Base-by-base conservation (phyloP, 441 rosid species). In the Adansonia madagascariensis region DNA sequence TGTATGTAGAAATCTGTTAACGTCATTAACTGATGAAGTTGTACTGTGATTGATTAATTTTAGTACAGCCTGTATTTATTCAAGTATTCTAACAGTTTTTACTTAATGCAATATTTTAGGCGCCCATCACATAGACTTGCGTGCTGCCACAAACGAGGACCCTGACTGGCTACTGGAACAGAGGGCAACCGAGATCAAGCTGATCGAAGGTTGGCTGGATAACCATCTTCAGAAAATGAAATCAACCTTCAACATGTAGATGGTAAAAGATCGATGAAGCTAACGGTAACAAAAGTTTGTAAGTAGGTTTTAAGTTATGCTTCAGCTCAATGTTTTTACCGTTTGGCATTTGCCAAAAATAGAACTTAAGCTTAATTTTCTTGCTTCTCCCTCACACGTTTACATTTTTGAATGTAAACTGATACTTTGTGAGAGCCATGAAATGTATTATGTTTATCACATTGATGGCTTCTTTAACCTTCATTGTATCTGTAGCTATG, bases 51-150 rank as follows among this genome's bases (percentile, higher is more conserved):
- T 8, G 46, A 39, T 63, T 31, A 63, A 4, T 47, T 63, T 35
- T 0, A n/a, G 24, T 35, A 9, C 46, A 41, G 5, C 14, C 52
- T 8, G 46, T 41, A 39, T 41, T 31, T 17, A 65, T 43, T 41
- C 12, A 17, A 43, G 27, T 39, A 15, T 24, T 62, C 8, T n/a
- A 6, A 27, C 50, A 41, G 50, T 65, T 65, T 17, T 15, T 20
- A 72, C 8, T 31, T 24, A 74, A 53, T 17, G 11, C 46, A 20
- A 62, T 53, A n/a, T 56, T 12, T 73, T 84, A 94, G 96, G 98
- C 75, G 94, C 92, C 55, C 98, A 94, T 83, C 98, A 94, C 81
- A 82, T 88, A 69, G 94, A 94, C 83, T 82, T 92, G 87, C 93
- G 97, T 50, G 80, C 92, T 14, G 83, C 97, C 12, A 88, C 88